Percentiles rank a stretch among this genome's conserved stretches.
Evolutionary conservation across 768 basidiomycete species (phyloP).

Genomic region (Rhodotorula paludigena): DNA sequence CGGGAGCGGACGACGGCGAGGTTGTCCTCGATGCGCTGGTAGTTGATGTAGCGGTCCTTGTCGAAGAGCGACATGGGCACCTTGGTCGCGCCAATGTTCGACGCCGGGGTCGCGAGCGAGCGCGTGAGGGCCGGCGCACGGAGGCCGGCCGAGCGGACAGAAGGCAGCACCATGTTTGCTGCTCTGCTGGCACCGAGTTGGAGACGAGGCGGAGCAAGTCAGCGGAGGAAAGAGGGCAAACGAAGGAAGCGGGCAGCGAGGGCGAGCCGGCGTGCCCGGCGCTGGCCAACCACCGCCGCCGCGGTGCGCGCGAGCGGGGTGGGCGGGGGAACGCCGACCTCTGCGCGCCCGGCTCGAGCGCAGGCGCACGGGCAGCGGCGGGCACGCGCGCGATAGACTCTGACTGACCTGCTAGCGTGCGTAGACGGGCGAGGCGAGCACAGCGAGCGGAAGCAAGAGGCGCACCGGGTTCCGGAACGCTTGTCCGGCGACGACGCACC

Average conservation of each 20-base stretch:
- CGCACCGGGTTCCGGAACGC: no score
- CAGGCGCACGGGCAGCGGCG: no score
- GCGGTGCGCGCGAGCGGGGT: no score
- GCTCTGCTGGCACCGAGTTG: slow-evolving; percentile 52
- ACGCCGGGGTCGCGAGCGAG: slow-evolving; percentile 38
- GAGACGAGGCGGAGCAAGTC: neutral
- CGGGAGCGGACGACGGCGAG: slow-evolving; percentile 67
- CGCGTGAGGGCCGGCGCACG: slow-evolving; percentile 22
- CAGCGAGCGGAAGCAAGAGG: no score
- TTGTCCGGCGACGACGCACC: no score
- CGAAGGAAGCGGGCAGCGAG: neutral
- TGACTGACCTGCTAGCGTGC: no score
- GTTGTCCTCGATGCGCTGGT: slow-evolving; percentile 88
- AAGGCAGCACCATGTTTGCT: slow-evolving; percentile 71
- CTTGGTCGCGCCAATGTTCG: slow-evolving; percentile 45
- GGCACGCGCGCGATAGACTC: no score
- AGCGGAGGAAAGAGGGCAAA: neutral
- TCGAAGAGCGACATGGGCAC: slow-evolving; percentile 50
- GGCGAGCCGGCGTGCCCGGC: no score
- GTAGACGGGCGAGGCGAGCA: no score
- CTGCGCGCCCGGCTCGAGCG: no score
- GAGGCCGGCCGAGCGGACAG: slow-evolving; percentile 17
- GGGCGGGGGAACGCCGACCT: no score
- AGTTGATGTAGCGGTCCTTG: slow-evolving; percentile 51
- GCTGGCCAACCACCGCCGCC: no score